phyloP scores from a whole-genome alignment of 1,284 basidiomycete species.

The Sporisorium reilianum region DNA sequence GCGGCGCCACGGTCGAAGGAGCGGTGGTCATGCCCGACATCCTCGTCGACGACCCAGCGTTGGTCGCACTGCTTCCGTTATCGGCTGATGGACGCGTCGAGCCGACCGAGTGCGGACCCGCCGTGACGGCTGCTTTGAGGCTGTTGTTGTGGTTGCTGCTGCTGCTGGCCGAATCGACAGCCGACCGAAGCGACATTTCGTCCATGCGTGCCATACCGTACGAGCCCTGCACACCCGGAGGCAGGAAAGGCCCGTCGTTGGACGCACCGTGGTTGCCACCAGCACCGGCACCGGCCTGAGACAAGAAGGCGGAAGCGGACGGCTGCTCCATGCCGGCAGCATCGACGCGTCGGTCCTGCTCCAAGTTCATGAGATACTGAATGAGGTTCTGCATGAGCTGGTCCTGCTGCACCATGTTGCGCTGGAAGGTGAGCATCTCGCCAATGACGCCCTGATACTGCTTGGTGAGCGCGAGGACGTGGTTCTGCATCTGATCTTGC shows the following conservation, averaged over 20 bases:
- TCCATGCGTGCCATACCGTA: slow-evolving; percentile 75
- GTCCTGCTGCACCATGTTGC: slow-evolving; percentile 87
- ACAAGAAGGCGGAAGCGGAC: slow-evolving; percentile 16
- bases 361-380: slow-evolving; percentile 78
- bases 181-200: slow-evolving; percentile 78
- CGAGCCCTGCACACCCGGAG: slow-evolving; percentile 74
- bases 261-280: neutral
- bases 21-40: slow-evolving; percentile 29
- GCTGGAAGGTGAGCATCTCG: slow-evolving; percentile 85
- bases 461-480: slow-evolving; percentile 76
- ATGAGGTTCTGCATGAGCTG: slow-evolving; percentile 84
- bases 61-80: slow-evolving; percentile 13
- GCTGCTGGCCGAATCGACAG: slow-evolving; percentile 70
- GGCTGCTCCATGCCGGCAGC: neutral
- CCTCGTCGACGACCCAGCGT: slow-evolving; percentile 24
- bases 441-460: slow-evolving; percentile 82
- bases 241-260: slow-evolving; percentile 72
- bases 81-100: slow-evolving; percentile 22
- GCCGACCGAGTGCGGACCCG: slow-evolving; percentile 15
- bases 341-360: slow-evolving; percentile 33
- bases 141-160: slow-evolving; percentile 1
- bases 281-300: slow-evolving; percentile 11
- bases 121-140: neutral
- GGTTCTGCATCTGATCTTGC: slow-evolving; percentile 64
- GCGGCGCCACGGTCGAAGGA: slow-evolving; percentile 32